Conservation (phyloP, 257 asterid genomes). For the Mentha longifolia region DNA sequence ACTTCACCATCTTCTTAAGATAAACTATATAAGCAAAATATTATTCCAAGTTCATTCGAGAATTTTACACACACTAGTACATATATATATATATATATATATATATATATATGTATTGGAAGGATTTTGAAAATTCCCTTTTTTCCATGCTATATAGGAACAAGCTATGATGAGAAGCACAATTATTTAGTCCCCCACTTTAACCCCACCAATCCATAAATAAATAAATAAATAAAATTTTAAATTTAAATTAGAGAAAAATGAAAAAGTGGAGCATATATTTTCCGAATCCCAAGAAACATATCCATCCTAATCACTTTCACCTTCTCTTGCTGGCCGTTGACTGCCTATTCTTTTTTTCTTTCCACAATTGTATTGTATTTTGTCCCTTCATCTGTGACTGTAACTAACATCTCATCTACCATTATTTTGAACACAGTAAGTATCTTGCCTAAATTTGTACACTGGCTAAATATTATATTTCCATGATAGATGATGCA, state of each 20-base stretch:
- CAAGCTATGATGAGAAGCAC: conserved; percentile 55
- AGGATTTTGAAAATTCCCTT: conserved; percentile 31
- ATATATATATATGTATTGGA: not conserved
- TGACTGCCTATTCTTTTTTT: conserved; percentile 49
- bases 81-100: too few species aligned
- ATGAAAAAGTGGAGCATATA: conserved; percentile 4
- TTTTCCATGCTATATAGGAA: conserved; percentile 41
- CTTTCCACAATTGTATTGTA: conserved; percentile 39
- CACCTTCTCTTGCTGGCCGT: conserved; percentile 52
- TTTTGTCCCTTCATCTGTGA: conserved; percentile 29
- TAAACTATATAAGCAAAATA: not conserved
- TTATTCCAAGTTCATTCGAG: not conserved
- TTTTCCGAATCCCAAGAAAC: conserved; percentile 60
- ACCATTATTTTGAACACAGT: too few species aligned
- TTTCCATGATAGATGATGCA: too few species aligned
- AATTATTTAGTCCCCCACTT: conserved; percentile 72
- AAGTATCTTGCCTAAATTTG: too few species aligned
- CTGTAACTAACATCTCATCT: too few species aligned
- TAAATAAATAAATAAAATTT: too few species aligned
- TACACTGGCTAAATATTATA: too few species aligned
- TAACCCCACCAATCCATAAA: conserved; percentile 32
- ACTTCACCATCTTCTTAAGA: not conserved
- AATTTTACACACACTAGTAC: not conserved
- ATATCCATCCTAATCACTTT: conserved; percentile 37
- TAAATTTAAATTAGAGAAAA: too few species aligned